These are phyloP conservation scores for Leccinellum albellum DNA, from an alignment of 768 basidiomycete genomes.

Conservation along the genomic window DNA sequence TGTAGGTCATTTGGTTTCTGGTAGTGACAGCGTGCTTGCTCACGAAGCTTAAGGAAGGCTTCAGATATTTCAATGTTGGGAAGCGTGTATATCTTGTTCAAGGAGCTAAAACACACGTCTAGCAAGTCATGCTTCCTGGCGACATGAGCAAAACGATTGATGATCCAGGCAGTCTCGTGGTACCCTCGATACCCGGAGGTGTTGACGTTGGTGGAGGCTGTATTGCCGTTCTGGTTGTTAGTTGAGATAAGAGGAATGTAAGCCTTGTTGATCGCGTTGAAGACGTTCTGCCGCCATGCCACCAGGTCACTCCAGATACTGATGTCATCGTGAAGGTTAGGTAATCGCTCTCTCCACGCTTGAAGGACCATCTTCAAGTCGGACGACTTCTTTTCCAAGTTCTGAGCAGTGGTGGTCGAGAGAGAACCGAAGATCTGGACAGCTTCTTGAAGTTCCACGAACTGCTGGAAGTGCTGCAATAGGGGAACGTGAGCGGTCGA, in stretches of 20 bases:
- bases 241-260: constrained; percentile 86
- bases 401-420: constrained; percentile 78
- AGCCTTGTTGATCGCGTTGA: constrained; percentile 92
- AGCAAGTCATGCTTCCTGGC: constrained; percentile 94
- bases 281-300: constrained; percentile 98
- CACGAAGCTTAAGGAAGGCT: constrained; percentile 96
- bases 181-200: constrained; percentile 94
- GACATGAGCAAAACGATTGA: constrained; percentile 98
- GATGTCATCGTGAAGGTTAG: constrained; percentile 95
- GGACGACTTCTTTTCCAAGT: constrained; percentile 90
- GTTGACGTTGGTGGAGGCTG: constrained; percentile 56
- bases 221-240: constrained; percentile 47
- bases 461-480: constrained; percentile 97
- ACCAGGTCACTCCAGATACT: constrained; percentile 99
- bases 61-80: constrained; percentile 99
- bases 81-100: constrained; percentile 97
- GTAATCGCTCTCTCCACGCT: constrained; percentile 95
- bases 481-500: constrained; percentile 93
- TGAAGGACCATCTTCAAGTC: constrained; percentile 96
- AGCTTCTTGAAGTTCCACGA: constrained; percentile 95
- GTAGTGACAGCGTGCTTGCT: constrained; percentile 97
- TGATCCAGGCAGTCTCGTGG: constrained; percentile 99
- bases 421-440: constrained; percentile 91
- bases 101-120: constrained; percentile 90
- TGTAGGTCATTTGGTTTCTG: constrained; percentile 91